Conservation (phyloP, 1,284 basidiomycete genomes). For the Lentinus polychrous region DNA sequence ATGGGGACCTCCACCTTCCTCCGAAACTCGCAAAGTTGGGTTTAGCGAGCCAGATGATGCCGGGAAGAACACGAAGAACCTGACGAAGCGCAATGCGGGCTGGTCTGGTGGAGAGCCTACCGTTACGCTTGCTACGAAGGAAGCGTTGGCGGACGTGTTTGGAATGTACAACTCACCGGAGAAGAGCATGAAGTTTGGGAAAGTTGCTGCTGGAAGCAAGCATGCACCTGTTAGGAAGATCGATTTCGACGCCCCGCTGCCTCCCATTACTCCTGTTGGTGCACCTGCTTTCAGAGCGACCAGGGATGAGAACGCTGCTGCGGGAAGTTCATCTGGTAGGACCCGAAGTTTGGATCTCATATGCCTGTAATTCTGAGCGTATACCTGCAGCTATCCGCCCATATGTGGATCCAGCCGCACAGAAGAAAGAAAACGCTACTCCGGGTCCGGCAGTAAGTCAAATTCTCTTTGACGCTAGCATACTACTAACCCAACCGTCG, state of each 20-base stretch:
- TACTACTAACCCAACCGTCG: slow-evolving; percentile 6
- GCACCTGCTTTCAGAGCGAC: slow-evolving; percentile 22
- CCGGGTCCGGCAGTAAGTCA: slow-evolving; percentile 39
- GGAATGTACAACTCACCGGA: slow-evolving; percentile 89
- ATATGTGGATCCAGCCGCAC: slow-evolving; percentile 52
- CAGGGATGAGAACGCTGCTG: slow-evolving; percentile 27
- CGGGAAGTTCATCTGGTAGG: slow-evolving; percentile 9
- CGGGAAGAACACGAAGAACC: slow-evolving; percentile 22
- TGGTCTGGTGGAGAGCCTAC: slow-evolving; percentile 43
- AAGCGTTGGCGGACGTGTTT: slow-evolving; percentile 89
- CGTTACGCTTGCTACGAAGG: slow-evolving; percentile 83
- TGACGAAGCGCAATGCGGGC: slow-evolving; percentile 20
- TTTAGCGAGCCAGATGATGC: slow-evolving; percentile 52
- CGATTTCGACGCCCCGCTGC: slow-evolving; percentile 23
- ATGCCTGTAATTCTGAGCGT: neutral
- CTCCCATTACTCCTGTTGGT: slow-evolving; percentile 28
- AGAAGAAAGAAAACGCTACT: slow-evolving; percentile 39
- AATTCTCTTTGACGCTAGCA: neutral
- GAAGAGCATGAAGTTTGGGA: slow-evolving; percentile 50
- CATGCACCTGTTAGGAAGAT: slow-evolving; percentile 63
- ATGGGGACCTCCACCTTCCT: slow-evolving; percentile 61
- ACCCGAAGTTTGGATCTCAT: neutral
- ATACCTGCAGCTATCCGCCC: slow-evolving; percentile 25
- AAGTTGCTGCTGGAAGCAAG: slow-evolving; percentile 49
- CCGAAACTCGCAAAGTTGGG: slow-evolving; percentile 27